These are phyloP conservation scores for Geranium rotundifolium DNA, from an alignment of 345 rosid genomes.

Conservation along the genomic window DNA sequence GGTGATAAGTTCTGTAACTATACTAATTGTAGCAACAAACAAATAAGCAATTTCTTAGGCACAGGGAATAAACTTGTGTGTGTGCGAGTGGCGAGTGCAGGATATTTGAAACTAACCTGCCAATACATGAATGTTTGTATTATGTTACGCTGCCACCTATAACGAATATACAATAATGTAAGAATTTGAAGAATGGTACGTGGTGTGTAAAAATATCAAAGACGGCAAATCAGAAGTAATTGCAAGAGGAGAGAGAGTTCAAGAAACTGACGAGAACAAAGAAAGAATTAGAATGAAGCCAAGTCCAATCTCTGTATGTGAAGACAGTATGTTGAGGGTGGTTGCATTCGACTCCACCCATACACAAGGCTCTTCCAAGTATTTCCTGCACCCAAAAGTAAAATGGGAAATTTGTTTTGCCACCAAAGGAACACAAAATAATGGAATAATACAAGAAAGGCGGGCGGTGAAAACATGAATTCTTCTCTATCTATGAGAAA, in stretches of 20 bases:
- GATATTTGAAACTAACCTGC: conserved; percentile 50
- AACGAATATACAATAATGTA: conserved; percentile 4
- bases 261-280: conserved; percentile 55
- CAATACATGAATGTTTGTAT: conserved; percentile 95
- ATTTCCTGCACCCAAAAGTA: conserved; percentile 44
- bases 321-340: conserved; percentile 72
- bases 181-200: neutral
- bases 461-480: neutral
- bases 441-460: too few relatives aligned
- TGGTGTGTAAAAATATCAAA: neutral
- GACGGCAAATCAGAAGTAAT: neutral
- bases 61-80: too few relatives aligned
- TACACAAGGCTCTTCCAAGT: conserved; percentile 86
- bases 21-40: too few relatives aligned
- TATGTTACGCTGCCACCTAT: conserved; percentile 98
- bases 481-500: too few relatives aligned
- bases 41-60: too few relatives aligned
- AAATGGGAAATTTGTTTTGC: neutral
- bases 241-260: neutral
- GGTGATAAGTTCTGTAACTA: too few relatives aligned
- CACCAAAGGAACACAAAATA: neutral
- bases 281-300: conserved; percentile 74
- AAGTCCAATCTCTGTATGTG: conserved; percentile 85
- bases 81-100: too few relatives aligned
- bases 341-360: conserved; percentile 92